A percentile compares a stretch with the other conserved stretches of the same genome.
Conservation (phyloP, 176 grass and related monocot genomes). For the Aegilops sharonensis region DNA sequence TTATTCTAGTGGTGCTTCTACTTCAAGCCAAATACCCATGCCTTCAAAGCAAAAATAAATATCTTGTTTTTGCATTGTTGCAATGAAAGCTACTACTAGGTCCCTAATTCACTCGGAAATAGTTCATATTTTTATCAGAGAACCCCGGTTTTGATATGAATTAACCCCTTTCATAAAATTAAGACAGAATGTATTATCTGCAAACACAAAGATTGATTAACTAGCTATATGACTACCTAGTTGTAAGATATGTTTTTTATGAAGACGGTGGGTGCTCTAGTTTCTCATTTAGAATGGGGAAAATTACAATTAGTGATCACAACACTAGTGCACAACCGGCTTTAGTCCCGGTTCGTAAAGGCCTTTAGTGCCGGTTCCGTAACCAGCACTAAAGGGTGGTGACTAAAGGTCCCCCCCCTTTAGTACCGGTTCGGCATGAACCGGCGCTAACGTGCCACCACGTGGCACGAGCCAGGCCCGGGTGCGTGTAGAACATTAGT, state of each 20-base stretch:
- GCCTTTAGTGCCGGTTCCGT: no score
- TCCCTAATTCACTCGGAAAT: not conserved
- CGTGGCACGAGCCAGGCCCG: no score
- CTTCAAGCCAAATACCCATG: not conserved
- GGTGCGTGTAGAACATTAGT: no score
- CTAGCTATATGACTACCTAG: not conserved
- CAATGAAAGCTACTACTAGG: not conserved
- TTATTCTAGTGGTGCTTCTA: not conserved
- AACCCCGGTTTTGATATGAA: not conserved
- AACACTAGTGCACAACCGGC: no score
- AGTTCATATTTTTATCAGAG: not conserved
- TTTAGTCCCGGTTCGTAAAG: no score
- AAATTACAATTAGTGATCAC: no score
- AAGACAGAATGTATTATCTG: not conserved
- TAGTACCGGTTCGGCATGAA: no score
- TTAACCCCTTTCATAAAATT: not conserved
- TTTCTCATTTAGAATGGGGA: not conserved
- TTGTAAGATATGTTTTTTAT: not conserved
- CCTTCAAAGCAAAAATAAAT: not conserved
- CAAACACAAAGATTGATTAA: not conserved
- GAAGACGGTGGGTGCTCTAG: not conserved
- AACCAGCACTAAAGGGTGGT: no score
- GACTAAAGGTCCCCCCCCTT: no score
- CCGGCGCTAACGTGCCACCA: no score
- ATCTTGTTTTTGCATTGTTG: not conserved